phyloP scores from a whole-genome alignment of 192 early-diverging fungal genomes.

The Phycomyces nitens region DNA sequence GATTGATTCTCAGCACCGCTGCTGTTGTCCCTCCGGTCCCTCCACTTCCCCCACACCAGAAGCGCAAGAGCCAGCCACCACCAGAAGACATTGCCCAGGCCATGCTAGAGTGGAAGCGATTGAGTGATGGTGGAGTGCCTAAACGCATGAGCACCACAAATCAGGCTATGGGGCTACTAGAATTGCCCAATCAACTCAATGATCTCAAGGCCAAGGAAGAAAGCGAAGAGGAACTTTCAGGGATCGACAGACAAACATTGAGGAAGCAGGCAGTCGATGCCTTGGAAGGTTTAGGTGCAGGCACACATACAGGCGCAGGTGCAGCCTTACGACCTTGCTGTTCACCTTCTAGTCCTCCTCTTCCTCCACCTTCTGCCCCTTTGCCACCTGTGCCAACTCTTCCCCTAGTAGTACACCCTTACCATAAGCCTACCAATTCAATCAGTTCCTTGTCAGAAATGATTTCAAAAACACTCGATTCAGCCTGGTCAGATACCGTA shows the following conservation, averaged over 20 bases:
- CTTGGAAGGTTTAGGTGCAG: neutral
- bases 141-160: conserved; percentile 12
- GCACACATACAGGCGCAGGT: too few species aligned
- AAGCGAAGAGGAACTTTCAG: conserved; percentile 3
- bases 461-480: conserved; percentile 19
- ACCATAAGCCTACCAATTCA: neutral
- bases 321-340: too few species aligned
- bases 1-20: conserved; percentile 29
- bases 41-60: neutral
- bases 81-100: conserved; percentile 24
- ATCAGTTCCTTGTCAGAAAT: neutral
- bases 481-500: neutral
- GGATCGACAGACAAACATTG: neutral
- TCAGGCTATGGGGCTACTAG: neutral
- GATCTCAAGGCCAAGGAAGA: neutral
- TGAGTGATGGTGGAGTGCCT: conserved; percentile 12
- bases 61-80: conserved; percentile 9
- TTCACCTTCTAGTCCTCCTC: too few species aligned
- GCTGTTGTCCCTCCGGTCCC: conserved; percentile 1
- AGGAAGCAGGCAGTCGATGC: conserved; percentile 3
- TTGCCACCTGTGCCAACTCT: too few species aligned
- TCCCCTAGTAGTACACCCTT: neutral
- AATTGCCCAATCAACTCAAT: neutral
- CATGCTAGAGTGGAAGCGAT: conserved; percentile 31
- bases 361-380: too few species aligned